Percentiles rank a stretch among this genome's conserved stretches.
Evolutionary conservation across 306 rosid species (phyloP).

Genomic region (Geum urbanum): DNA sequence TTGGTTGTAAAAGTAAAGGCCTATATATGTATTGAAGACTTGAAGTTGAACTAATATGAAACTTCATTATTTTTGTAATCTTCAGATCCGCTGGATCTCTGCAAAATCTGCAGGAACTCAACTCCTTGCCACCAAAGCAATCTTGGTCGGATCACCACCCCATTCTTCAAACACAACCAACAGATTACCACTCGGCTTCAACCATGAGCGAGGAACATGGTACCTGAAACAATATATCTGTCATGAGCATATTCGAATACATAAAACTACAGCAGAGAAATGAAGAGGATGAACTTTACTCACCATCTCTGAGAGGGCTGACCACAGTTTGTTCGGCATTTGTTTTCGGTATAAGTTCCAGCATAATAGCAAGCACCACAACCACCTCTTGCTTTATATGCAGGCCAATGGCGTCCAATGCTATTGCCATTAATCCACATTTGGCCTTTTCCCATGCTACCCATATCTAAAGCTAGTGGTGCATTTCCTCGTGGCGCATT

Average conservation of each 20-base stretch:
- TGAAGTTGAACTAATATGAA: constrained; percentile 18
- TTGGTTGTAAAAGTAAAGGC: constrained; percentile 18
- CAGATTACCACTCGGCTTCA: constrained; percentile 56
- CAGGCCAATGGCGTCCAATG: constrained; percentile 96
- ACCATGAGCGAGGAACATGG: constrained; percentile 89
- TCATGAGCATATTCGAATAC: constrained; percentile 9
- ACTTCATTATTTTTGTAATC: constrained; percentile 30
- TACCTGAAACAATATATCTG: constrained; percentile 58
- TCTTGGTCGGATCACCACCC: constrained; percentile 79
- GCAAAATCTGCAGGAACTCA: constrained; percentile 47
- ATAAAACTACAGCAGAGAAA: constrained; percentile 4
- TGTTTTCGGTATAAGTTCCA: constrained; percentile 62
- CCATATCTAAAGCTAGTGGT: constrained; percentile 89
- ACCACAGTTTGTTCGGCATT: constrained; percentile 67
- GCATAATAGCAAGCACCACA: constrained; percentile 72
- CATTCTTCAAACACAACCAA: constrained; percentile 85
- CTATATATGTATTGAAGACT: constrained; percentile 9
- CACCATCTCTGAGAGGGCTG: constrained; percentile 94
- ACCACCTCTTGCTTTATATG: constrained; percentile 50
- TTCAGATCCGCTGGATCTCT: constrained; percentile 38
- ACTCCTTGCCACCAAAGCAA: constrained; percentile 61
- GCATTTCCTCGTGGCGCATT: constrained; percentile 64
- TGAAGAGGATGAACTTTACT: constrained; percentile 23
- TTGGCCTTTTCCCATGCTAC: constrained; percentile 92
- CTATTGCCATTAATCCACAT: constrained; percentile 85